Conservation (phyloP, 2,329 filamentous ascomycete species). For the Davidsoniella neocaledoniae region DNA sequence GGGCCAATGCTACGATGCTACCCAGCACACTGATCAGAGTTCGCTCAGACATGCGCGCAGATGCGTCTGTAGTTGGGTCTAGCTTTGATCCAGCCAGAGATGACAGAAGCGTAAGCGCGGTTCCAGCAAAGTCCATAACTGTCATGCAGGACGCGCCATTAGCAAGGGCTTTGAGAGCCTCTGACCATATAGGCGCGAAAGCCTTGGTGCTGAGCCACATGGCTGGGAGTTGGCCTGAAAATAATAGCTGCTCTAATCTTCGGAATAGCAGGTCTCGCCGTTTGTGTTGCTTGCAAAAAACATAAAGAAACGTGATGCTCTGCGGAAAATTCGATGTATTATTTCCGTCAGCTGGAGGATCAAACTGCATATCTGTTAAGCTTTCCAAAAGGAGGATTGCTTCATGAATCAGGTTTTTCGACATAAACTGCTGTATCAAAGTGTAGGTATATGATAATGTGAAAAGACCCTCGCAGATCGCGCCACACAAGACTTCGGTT, state of each 20-base stretch:
- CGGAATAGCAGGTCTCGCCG: constrained; percentile 9
- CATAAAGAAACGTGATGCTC: constrained; percentile 1
- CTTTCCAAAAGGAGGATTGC: constrained; percentile 13
- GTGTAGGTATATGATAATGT: constrained; percentile 14
- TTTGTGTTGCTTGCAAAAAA: constrained; percentile 10
- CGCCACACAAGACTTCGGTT: constrained; percentile 17
- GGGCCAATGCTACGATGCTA: constrained; percentile 2
- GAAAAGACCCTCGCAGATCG: constrained; percentile 20
- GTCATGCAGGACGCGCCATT: not conserved
- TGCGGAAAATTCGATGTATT: not conserved
- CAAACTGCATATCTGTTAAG: constrained; percentile 4
- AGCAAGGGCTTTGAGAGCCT: constrained; percentile 5
- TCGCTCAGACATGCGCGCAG: constrained; percentile 3
- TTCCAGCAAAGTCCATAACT: constrained; percentile 12
- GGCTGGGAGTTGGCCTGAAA: constrained; percentile 4
- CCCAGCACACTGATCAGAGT: constrained; percentile 11
- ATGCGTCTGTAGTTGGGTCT: not conserved
- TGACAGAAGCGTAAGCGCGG: constrained; percentile 7
- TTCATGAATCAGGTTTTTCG: constrained; percentile 17
- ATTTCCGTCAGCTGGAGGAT: constrained; percentile 1
- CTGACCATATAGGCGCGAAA: constrained; percentile 12
- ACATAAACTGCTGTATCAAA: constrained; percentile 18
- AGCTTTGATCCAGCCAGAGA: not conserved
- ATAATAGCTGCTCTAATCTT: constrained; percentile 8
- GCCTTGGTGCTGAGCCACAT: constrained; percentile 12